Evolutionary conservation across 2,329 filamentous ascomycete genomes (phyloP), one percentile per base, ranked within the genome.

Genomic region (Leptosphaerulina australis): DNA sequence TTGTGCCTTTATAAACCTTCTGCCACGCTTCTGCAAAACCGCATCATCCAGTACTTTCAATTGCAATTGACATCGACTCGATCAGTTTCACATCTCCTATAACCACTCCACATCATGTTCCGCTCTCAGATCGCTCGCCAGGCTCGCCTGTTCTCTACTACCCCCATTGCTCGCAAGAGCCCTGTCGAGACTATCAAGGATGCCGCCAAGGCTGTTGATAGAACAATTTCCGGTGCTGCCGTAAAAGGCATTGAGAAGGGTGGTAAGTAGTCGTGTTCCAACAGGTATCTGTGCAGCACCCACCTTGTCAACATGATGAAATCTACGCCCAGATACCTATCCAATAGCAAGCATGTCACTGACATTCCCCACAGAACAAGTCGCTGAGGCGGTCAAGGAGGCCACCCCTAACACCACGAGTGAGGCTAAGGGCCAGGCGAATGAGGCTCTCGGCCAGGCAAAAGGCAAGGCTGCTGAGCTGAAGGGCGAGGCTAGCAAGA

Each of bases 221-320:
- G 79, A 53, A 76, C 75, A 17, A 76, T 84, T 26, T 79, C 81
- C 0, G 76, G 83, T 66, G 79, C 73, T 20, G 79, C 80, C 9
- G 80, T 86, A 17, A 82, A 82, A 72, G 84, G 83, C 35, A 84
- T 86, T 54, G 81, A 87, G 72, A 83, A 78, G 60, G 81, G 82
- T 52, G 78, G 83, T 86, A 80, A 51, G 83, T 78, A 56, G 44
- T 26, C 25, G 2, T 11, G 14, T 34, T 25, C 5, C n/a, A 12
- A 9, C 3, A 15, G 20, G 12, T 39, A 24, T n/a, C 0, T 9
- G 37, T 31, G 33, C 37, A 30, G 21, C 31, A 15, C 36, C 39
- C n/a, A n/a, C n/a, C n/a, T n/a, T n/a, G n/a, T n/a, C n/a, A n/a
- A n/a, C n/a, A n/a, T n/a, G n/a, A n/a, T n/a, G n/a, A n/a, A n/a